phyloP scores from a whole-genome alignment of 805 yeast species.

The Kazachstania viticola region DNA sequence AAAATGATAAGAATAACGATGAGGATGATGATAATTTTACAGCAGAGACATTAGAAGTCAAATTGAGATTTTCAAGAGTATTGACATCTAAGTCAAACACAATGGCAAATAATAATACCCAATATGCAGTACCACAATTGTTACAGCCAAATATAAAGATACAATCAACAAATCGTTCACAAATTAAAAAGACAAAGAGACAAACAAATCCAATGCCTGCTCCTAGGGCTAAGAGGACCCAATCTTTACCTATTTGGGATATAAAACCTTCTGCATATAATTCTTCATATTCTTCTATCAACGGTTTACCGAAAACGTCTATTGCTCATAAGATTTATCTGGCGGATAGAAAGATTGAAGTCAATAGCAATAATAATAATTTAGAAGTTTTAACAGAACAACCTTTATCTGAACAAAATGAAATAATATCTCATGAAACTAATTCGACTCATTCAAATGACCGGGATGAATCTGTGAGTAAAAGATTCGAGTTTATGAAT shows the following conservation, averaged over 20 bases:
- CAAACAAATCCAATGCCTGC: conserved; percentile 34
- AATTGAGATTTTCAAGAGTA: conserved; percentile 23
- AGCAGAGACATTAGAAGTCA: conserved; percentile 25
- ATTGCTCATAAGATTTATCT: conserved; percentile 26
- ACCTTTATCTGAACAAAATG: conserved; percentile 5
- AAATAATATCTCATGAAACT: conserved; percentile 19
- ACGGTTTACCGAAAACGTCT: conserved; percentile 17
- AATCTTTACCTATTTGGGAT: conserved; percentile 32
- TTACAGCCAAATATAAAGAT: too few species aligned
- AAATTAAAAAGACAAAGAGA: conserved; percentile 11
- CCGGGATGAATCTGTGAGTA: conserved; percentile 23
- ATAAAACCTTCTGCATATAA: conserved; percentile 7
- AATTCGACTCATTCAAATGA: conserved; percentile 15
- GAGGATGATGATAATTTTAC: conserved; percentile 1
- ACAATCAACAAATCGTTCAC: neutral
- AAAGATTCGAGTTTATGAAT: conserved; percentile 26
- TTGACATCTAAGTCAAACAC: conserved; percentile 2
- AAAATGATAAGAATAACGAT: neutral
- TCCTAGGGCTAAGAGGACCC: conserved; percentile 36
- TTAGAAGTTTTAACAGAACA: too few species aligned
- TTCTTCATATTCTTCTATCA: too few species aligned
- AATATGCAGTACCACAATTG: neutral
- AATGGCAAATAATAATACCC: neutral
- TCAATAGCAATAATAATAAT: too few species aligned
- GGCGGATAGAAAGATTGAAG: conserved; percentile 23